Evolutionary conservation across 2,329 filamentous ascomycete genomes (phyloP), one percentile per base, ranked within the genome.

Genomic region (Graphilbum ipis-grandicollis): DNA sequence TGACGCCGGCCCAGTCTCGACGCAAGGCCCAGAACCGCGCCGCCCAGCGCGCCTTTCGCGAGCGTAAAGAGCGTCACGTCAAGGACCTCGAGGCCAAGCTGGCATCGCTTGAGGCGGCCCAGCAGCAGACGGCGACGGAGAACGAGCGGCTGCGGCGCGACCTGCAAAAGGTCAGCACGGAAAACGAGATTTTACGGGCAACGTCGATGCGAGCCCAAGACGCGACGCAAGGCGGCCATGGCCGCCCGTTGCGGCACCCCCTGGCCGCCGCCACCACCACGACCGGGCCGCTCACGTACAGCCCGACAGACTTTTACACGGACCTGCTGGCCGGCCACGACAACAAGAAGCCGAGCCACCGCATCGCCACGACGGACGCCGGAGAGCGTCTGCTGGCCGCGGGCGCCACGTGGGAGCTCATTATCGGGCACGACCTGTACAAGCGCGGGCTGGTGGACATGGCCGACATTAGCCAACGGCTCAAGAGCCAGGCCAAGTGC

Each of bases 21-120:
- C 62, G 70, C 42, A 74, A 74, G 50, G 69, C 68, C 32, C 70
- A 74, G 52, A 74, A 74, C 44, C 60, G 70, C 46, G 68, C 68
- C 46, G 70, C 70, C 70, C 90, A 96, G 66, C 79, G 88, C 48
- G 88, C 90, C 23, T 96, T 96, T 56, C 83, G 88, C 42, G 88
- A 96, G 57, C 79, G 88, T 47, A 96, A 96, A 57, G 88, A 96
- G 55, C 79, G 77, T 40, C 86, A 56, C 51, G 85, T 96, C 43
- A 86, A 86, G 54, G 85, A 96, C 42, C 75, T 96, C 19, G 86
- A 96, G 57, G 71, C 75, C 39, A 90, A 93, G 54, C 74, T 96
- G 21, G 77, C 72, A 35, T 67, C 64, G 34, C 72, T 94, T 23
- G 79, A 93, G 52, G 73, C 75, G 41, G 74, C 76, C 35, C 79